Evolutionary conservation across 2,329 filamentous ascomycete species (phyloP), one percentile per base, ranked within the genome.

Genomic region (Plectosphaerella cucumerina): DNA sequence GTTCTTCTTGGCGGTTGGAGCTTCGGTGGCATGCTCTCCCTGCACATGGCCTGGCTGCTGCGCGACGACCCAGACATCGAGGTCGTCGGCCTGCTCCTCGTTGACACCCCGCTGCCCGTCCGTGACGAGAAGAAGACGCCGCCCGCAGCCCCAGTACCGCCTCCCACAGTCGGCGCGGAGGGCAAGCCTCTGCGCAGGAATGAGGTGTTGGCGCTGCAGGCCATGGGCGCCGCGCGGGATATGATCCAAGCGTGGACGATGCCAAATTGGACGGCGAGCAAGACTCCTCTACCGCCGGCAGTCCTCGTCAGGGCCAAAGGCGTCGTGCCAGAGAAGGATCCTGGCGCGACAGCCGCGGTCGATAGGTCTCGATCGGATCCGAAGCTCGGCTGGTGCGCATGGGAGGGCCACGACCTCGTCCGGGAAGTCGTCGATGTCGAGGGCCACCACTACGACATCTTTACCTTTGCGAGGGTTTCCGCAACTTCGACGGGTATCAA

Each of bases 1-100:
- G 66, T 83, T 39, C 59, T 82, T 5, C 61, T 83, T 9, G 78
- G 79, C 3, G 80, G 79, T 4, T 82, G 79, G 79, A 80, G 77
- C 4, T 59, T 82, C 4, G 80, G 80, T 12, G 80, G 79, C 0
- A 59, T 77, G 42, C 58, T 81, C 15, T 72, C 76, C 6, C 65
- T 82, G 12, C 75, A 82, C 58, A 68, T 81, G 47, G 71, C 78
- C 6, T 64, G 69, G 47, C 62, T 73, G 53, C 62, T 81, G 8
- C 53, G 56, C 12, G 48, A 51, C 4, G 41, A 45, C 0, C 62
- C 51, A 4, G 39, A 42, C 1, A 61, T 79, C 21, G 65, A 64
- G 1, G 67, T 82, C 10, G 55, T 72, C 1, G 80, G 79, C 14
- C 71, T 82, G 44, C 59, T 82, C 52, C 73, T 81, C 67, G 64